These are phyloP conservation scores for Quercus robur DNA, from an alignment of 306 rosid species.

Conservation along the genomic window DNA sequence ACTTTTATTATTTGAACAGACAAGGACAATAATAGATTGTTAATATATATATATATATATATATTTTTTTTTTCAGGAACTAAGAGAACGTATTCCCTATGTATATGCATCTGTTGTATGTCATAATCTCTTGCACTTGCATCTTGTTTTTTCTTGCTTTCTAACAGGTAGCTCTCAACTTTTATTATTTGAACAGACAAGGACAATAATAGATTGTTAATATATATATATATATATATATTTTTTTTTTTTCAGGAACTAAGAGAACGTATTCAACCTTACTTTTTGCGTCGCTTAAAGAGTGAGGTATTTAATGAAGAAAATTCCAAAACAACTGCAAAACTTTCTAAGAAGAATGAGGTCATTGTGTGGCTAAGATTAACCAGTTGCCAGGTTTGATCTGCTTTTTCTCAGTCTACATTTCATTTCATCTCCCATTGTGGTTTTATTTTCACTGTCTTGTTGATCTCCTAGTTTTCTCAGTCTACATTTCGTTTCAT, in stretches of 20 bases:
- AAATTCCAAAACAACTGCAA: conserved; percentile 39
- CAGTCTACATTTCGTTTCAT: neutral
- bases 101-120: neutral
- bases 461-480: conserved; percentile 10
- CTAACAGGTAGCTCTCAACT: neutral
- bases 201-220: neutral
- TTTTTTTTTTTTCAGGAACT: conserved; percentile 45
- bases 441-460: neutral
- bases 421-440: neutral
- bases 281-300: conserved; percentile 82
- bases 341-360: conserved; percentile 79
- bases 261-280: conserved; percentile 79
- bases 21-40: neutral
- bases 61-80: neutral
- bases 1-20: neutral
- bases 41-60: too few species aligned
- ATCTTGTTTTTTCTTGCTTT: neutral
- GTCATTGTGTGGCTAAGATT: conserved; percentile 84
- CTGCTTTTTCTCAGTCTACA: conserved; percentile 5
- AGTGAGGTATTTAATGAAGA: conserved; percentile 80
- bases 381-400: conserved; percentile 72
- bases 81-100: too few species aligned
- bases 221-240: neutral
- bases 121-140: neutral
- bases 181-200: neutral